These are phyloP conservation scores for Neurospora sp. DNA, from an alignment of 495 filamentous ascomycete genomes.

Conservation along the genomic window DNA sequence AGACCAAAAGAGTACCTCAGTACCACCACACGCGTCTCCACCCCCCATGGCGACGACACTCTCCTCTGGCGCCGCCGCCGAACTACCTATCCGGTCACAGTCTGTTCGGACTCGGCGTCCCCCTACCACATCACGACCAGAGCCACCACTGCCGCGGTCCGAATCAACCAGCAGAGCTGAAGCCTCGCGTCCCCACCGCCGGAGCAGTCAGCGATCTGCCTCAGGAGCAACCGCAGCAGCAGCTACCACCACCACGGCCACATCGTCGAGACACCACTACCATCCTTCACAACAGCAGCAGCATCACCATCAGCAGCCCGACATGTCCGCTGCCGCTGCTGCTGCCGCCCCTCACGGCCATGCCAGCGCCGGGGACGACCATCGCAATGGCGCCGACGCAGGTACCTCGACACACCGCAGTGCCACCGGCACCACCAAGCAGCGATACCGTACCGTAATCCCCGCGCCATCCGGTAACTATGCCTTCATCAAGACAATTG, in stretches of 20 bases:
- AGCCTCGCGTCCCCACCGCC: slow-evolving; percentile 33
- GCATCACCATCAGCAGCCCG: slow-evolving; percentile 23
- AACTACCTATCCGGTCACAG: slow-evolving; percentile 26
- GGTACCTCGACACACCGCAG: slow-evolving; percentile 21
- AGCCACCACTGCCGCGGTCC: slow-evolving; percentile 21
- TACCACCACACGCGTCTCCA: background rate
- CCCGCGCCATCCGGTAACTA: slow-evolving; percentile 78
- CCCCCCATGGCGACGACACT: slow-evolving; percentile 20
- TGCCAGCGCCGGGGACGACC: slow-evolving; percentile 35
- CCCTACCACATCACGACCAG: slow-evolving; percentile 20
- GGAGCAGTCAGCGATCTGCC: slow-evolving; percentile 27
- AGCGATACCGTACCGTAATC: slow-evolving; percentile 71
- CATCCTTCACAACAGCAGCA: slow-evolving; percentile 7
- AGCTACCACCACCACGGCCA: background rate
- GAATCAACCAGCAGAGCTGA: slow-evolving; percentile 28
- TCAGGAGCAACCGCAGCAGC: slow-evolving; percentile 1
- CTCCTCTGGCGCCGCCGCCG: slow-evolving; percentile 15
- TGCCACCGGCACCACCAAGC: slow-evolving; percentile 22
- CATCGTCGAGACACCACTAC: background rate
- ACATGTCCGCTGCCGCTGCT: slow-evolving; percentile 43
- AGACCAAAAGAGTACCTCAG: background rate
- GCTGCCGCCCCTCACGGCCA: slow-evolving; percentile 19
- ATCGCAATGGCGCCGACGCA: slow-evolving; percentile 33
- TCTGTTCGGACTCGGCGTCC: slow-evolving; percentile 25
- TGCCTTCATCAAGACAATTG: slow-evolving; percentile 93